Conservation (phyloP, 208 protist genomes). For the Leishmania tarentolae region DNA sequence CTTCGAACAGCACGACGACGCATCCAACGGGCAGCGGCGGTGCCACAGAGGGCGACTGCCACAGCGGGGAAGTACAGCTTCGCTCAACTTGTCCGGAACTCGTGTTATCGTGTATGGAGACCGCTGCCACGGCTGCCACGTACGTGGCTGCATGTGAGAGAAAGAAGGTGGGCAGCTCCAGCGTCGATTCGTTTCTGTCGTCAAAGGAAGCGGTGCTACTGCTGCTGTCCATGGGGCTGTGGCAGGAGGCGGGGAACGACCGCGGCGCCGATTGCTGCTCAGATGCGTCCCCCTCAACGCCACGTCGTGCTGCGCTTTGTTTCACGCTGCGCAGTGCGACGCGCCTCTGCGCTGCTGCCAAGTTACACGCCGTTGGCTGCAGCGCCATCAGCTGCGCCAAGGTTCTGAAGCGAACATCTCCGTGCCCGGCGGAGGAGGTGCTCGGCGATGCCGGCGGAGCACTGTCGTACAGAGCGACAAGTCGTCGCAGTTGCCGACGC, state of each 20-base stretch:
- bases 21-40: slow-evolving; percentile 14
- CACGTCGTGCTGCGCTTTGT: neutral
- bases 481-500: slow-evolving; percentile 20
- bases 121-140: slow-evolving; percentile 15
- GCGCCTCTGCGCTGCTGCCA: slow-evolving; percentile 19
- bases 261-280: neutral
- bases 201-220: neutral
- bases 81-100: slow-evolving; percentile 14
- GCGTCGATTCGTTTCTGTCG: neutral
- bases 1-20: slow-evolving; percentile 47
- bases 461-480: slow-evolving; percentile 18
- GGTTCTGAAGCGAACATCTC: slow-evolving; percentile 15
- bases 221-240: neutral
- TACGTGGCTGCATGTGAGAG: slow-evolving; percentile 44
- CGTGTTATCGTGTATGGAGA: neutral
- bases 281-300: too few relatives aligned
- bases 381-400: slow-evolving; percentile 23
- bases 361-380: slow-evolving; percentile 10
- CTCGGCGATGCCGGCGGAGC: neutral
- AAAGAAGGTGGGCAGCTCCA: slow-evolving; percentile 29
- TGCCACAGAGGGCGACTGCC: neutral
- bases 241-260: neutral
- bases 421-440: neutral
- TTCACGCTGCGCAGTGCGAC: neutral
- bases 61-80: neutral